Base-by-base conservation (phyloP, 805 yeast species). In the Nakazawaea anatomiae region DNA sequence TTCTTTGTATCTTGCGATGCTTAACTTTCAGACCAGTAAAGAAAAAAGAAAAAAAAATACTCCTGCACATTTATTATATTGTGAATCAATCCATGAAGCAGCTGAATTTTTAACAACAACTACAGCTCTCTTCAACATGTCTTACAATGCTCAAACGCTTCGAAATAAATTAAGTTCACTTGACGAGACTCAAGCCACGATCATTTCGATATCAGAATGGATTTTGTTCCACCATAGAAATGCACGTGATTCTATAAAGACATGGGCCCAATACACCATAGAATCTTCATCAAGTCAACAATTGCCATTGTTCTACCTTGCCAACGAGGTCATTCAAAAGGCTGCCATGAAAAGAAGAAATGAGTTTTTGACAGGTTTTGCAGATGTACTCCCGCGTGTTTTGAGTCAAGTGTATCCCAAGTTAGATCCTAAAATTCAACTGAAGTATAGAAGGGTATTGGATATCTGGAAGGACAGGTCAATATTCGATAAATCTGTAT, bases 321-420 rank as follows among this genome's bases (percentile, higher is more conserved):
- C 86, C 47, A 89, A 89, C 63, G 96, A 89, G 57, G 83, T 89
- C 27, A 85, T 88, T 1, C 96, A 89, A 65, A 86, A 86, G 61
- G 80, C 90, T 3, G 74, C 83, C 52, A 82, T 84, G 35, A 80
- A 82, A 58, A 73, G 77, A 53, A 80, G 77, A 58, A 68, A 69
- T 4, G 87, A 80, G 45, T 83, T 85, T 56, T 65, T 84, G 3
- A 68, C 65, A 7, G 83, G 80, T 3, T 89, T 87, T 65, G 73
- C 79, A 10, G 60, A 63, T 1, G 76, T 75, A 3, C 60, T 83
- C 41, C 80, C 81, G 1, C 47, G 52, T 1, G 73, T 75, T 1
- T 55, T 83, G 46, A 54, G 58, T 3, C 53, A 61, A 6, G 65
- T 71, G 2, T 68, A 65, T 52, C 54, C 60, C 8, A 39, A 58